These are phyloP conservation scores for Chaetothyriales sp. DNA, from an alignment of 2,329 filamentous ascomycete species.

Conservation along the genomic window DNA sequence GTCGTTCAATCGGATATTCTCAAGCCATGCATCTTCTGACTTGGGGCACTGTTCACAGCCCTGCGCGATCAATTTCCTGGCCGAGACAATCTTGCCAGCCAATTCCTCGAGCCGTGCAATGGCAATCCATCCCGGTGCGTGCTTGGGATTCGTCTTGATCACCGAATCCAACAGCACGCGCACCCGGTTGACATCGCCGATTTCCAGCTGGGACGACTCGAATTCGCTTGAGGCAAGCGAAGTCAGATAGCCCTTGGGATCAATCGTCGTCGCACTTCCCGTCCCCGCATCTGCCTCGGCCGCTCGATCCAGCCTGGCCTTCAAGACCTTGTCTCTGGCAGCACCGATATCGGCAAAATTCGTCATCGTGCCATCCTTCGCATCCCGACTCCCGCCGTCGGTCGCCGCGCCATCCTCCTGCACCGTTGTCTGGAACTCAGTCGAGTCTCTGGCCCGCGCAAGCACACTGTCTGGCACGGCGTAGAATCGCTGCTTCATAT, in stretches of 20 bases:
- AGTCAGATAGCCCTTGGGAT: conserved; percentile 91
- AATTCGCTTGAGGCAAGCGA: conserved; percentile 72
- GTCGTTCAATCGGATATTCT: conserved; percentile 88
- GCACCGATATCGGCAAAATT: conserved; percentile 97
- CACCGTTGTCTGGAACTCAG: conserved; percentile 79
- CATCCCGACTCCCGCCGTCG: conserved; percentile 30
- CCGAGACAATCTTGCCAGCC: conserved; percentile 80
- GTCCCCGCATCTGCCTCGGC: conserved; percentile 54
- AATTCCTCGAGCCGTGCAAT: conserved; percentile 83
- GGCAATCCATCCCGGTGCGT: conserved; percentile 91
- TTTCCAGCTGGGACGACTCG: conserved; percentile 65
- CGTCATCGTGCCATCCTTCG: conserved; percentile 74
- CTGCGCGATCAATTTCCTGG: conserved; percentile 72
- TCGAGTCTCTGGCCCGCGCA: conserved; percentile 66
- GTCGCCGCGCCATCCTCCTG: conserved; percentile 57
- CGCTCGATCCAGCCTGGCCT: conserved; percentile 84
- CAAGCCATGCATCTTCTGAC: conserved; percentile 89
- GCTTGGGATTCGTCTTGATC: conserved; percentile 90
- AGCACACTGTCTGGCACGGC: conserved; percentile 94
- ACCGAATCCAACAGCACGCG: conserved; percentile 88
- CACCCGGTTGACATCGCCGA: conserved; percentile 91
- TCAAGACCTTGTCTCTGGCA: conserved; percentile 86
- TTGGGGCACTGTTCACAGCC: conserved; percentile 86
- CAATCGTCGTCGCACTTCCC: conserved; percentile 80
- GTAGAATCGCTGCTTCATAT: conserved; percentile 74